A percentile compares a stretch with the other conserved stretches of the same genome.
phyloP scores from a whole-genome alignment of 2,329 filamentous ascomycete species.

The Trichoderma afroharzianum region DNA sequence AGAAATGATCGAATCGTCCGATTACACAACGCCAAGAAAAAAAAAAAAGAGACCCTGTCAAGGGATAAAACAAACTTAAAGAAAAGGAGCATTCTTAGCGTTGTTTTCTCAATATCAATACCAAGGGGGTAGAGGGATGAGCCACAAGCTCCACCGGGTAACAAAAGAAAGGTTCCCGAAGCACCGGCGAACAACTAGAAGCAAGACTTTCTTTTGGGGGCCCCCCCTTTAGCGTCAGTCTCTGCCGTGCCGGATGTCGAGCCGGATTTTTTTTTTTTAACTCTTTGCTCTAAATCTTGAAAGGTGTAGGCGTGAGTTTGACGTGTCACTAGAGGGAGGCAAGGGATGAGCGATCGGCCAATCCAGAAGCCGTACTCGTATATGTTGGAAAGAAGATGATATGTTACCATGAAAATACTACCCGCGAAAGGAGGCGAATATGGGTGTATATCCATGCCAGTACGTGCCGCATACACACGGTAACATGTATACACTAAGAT shows the following conservation, averaged over 20 bases:
- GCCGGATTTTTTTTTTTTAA: neutral
- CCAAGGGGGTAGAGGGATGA: neutral
- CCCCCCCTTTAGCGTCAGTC: neutral
- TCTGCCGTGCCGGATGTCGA: slow-evolving; percentile 2
- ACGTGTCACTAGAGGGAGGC: neutral
- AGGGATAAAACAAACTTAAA: neutral
- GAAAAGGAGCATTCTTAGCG: neutral
- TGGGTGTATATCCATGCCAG: neutral
- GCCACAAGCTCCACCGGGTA: neutral
- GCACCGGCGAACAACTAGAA: neutral
- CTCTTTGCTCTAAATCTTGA: neutral
- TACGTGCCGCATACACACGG: neutral
- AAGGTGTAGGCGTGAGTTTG: neutral
- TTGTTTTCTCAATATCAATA: neutral
- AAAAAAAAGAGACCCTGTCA: neutral
- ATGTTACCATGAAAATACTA: neutral
- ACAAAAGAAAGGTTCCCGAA: neutral
- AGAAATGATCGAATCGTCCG: neutral
- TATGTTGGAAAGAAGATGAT: neutral
- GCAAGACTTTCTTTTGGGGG: neutral
- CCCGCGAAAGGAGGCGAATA: neutral
- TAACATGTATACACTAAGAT: neutral
- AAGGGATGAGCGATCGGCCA: neutral
- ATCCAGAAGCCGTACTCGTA: neutral
- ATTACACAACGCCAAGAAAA: neutral